Base-by-base conservation (phyloP, 805 yeast genomes). In the Lipomyces lipofer region DNA sequence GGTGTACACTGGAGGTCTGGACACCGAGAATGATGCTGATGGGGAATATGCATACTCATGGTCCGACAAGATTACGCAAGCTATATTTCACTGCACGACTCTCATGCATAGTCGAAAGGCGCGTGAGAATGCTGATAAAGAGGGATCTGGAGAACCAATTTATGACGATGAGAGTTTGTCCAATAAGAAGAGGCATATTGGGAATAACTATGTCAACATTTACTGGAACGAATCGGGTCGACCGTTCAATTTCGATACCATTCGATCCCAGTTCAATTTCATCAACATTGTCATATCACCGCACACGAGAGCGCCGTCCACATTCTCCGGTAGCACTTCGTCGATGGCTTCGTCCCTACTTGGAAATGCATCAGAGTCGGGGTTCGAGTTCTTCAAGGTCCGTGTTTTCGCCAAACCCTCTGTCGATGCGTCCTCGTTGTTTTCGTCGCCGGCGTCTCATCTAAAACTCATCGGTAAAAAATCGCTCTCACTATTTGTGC, bases 181-280 rank as follows among this genome's bases (percentile, higher is more conserved):
- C 15, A 52, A 51, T 67, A 89, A 88, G 70, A 89, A 89, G 69
- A 73, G 90, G 51, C 97, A 89, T 67, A 85, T 89, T 59, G 97
- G 97, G 6, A 89, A 89, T 71, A 80, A 88, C 66, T 84, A 82
- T 67, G 94, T 89, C 52, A 86, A 85, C 65, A 81, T 89, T 22
- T 89, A 78, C 67, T 90, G 83, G 73, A 88, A 89, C 64, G 96
- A 89, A 63, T 81, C 89, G 1, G 65, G 63, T 10, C 68, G 70
- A 4, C 79, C 82, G 2, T 87, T 86, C 70, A 81, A 84, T 56
- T 85, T 87, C 72, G 85, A 85, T 63, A 69, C 81, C 40, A 80
- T 88, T 58, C 78, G 79, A 67, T 80, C 89, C 10, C 96, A 89
- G 70, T 89, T 89, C 75, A 88, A 85, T 62, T 88, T 88, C 67